phyloP scores from a whole-genome alignment of 2,329 filamentous ascomycete species.

The Ceratocystis cubensis region DNA sequence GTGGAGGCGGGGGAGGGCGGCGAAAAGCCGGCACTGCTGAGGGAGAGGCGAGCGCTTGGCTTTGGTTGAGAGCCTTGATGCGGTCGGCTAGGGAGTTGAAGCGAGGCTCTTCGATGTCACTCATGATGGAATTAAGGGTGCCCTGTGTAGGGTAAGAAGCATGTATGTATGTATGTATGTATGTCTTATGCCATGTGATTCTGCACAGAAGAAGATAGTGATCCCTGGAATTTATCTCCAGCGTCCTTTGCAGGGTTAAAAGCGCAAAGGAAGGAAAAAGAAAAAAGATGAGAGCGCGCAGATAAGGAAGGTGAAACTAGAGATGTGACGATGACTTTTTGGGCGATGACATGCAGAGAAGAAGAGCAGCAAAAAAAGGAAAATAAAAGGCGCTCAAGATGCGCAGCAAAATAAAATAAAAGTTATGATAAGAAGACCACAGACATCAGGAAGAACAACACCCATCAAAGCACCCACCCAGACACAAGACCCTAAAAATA shows the following conservation, averaged over 20 bases:
- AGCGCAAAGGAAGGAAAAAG: background rate
- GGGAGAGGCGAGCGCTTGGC: slow-evolving; percentile 39
- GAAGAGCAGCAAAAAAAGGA: background rate
- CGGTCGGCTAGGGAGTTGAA: slow-evolving; percentile 49
- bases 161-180: background rate
- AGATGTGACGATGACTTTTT: background rate
- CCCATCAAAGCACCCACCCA: background rate
- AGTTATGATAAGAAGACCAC: background rate
- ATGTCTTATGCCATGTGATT: background rate
- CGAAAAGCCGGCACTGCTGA: slow-evolving; percentile 13
- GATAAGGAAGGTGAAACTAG: background rate
- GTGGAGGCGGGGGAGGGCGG: slow-evolving; percentile 27
- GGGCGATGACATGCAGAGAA: background rate
- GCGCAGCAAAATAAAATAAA: background rate
- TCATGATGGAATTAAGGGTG: slow-evolving; percentile 29
- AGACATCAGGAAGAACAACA: background rate
- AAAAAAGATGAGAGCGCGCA: background rate
- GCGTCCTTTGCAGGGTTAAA: too few species aligned
- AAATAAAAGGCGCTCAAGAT: background rate
- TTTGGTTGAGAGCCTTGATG: slow-evolving; percentile 50
- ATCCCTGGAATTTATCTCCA: background rate
- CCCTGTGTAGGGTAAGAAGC: too few species aligned
- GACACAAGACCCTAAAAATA: background rate
- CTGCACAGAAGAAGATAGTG: background rate
- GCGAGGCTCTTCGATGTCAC: slow-evolving; percentile 48